A percentile compares a stretch with the other conserved stretches of the same genome.
phyloP scores from a whole-genome alignment of 768 basidiomycete genomes.

The Udeniomyces megalosporus region DNA sequence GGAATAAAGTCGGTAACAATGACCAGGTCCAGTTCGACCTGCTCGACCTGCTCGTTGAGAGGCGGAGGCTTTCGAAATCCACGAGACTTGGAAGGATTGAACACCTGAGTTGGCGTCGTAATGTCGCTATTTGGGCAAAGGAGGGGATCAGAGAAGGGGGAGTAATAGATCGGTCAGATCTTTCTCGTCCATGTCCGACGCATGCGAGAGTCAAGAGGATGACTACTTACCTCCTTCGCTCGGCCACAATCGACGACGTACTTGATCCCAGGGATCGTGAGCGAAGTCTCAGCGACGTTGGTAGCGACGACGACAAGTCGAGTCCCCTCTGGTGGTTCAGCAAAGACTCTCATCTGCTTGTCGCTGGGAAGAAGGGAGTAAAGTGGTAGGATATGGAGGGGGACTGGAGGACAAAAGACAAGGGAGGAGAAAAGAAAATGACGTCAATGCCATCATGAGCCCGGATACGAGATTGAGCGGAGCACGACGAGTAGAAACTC shows the following conservation, averaged over 20 bases:
- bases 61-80: slow-evolving; percentile 91
- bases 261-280: slow-evolving; percentile 90
- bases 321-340: slow-evolving; percentile 56
- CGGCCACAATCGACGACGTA: slow-evolving; percentile 96
- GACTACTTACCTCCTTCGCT: slow-evolving; percentile 60
- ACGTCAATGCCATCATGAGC: too few relatives aligned
- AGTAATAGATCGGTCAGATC: not conserved
- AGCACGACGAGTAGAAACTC: not conserved
- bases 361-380: slow-evolving; percentile 86
- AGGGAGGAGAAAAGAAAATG: not conserved
- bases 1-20: slow-evolving; percentile 94
- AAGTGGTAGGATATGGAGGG: slow-evolving; percentile 85
- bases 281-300: slow-evolving; percentile 89
- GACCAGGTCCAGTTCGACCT: slow-evolving; percentile 92
- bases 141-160: not conserved
- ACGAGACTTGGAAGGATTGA: slow-evolving; percentile 78
- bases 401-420: slow-evolving; percentile 48
- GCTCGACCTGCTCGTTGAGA: slow-evolving; percentile 90
- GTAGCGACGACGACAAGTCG: slow-evolving; percentile 89
- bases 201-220: too few relatives aligned
- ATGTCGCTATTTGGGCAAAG: slow-evolving; percentile 41
- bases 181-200: too few relatives aligned
- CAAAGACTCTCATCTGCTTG: slow-evolving; percentile 87
- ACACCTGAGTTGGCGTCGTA: slow-evolving; percentile 69
- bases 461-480: not conserved